A percentile compares a stretch with the other conserved stretches of the same genome.
These are phyloP conservation scores for Lasiodiplodia sp. DNA, from an alignment of 2,329 filamentous ascomycete species.

Conservation along the genomic window DNA sequence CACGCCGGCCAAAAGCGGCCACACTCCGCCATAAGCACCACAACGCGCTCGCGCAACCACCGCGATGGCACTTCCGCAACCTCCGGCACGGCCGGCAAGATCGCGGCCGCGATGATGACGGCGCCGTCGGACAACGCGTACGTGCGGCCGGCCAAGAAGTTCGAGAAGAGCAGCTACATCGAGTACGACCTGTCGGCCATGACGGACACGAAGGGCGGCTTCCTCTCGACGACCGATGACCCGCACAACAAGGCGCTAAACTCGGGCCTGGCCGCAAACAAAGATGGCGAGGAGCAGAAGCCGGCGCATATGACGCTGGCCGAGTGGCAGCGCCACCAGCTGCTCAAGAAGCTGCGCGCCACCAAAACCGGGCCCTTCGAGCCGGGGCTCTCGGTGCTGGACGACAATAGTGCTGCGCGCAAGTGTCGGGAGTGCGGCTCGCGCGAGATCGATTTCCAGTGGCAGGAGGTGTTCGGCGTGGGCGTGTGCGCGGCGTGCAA, in stretches of 20 bases:
- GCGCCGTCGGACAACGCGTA: slow-evolving; percentile 49
- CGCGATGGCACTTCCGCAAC: slow-evolving; percentile 70
- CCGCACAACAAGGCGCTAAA: slow-evolving; percentile 83
- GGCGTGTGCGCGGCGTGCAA: slow-evolving; percentile 85
- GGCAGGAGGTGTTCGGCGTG: slow-evolving; percentile 83
- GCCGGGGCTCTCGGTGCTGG: slow-evolving; percentile 79
- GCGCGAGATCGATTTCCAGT: slow-evolving; percentile 92
- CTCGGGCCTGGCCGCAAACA: slow-evolving; percentile 47
- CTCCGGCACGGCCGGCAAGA: slow-evolving; percentile 44
- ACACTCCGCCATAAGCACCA: slow-evolving; percentile 66
- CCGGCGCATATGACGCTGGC: slow-evolving; percentile 87
- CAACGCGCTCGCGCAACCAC: slow-evolving; percentile 62
- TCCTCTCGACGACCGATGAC: slow-evolving; percentile 89
- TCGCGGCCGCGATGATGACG: slow-evolving; percentile 46
- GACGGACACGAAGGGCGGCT: slow-evolving; percentile 97
- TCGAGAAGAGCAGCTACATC: slow-evolving; percentile 79
- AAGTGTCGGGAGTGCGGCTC: slow-evolving; percentile 80
- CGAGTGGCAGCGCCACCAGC: slow-evolving; percentile 88
- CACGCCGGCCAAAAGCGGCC: slow-evolving; percentile 74
- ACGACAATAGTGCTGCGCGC: slow-evolving; percentile 44
- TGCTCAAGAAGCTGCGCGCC: slow-evolving; percentile 74
- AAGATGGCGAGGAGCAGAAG: slow-evolving; percentile 66
- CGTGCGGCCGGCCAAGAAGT: slow-evolving; percentile 78
- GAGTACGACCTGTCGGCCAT: slow-evolving; percentile 98
- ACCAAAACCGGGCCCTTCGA: slow-evolving; percentile 85